Evolutionary conservation across 331 rosid species (phyloP), one percentile per base, ranked within the genome.

Genomic region (Acacia concinna): DNA sequence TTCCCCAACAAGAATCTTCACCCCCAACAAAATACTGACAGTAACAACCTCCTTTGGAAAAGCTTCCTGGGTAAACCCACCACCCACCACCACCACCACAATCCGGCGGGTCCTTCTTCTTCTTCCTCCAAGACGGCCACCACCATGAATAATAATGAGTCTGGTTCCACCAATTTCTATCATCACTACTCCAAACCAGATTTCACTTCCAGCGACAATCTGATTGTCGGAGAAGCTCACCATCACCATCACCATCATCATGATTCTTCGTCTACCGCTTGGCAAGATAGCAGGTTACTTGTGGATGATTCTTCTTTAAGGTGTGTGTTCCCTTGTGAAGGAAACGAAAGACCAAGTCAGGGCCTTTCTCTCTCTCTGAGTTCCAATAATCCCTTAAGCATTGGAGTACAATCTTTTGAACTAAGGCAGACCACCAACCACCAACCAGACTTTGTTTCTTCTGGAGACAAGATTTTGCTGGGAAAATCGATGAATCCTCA

Each of bases 311-410:
- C 94, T 77, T 85, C 92, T n/a, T 25, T 90, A 47, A 84, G 95
- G 63, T 90, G 95, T 76, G 90, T 89, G 12, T 87, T 91, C 51
- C 87, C 91, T 37, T 89, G 93, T 46, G 90, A 89, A 68, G 87
- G 90, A 41, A 87, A 89, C 56, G 96, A 91, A 84, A 84, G 90
- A 84, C 96, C 93, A 14, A 89, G 96, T 75, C 98, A 96, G 76
- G 98, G 99, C 12, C 98, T 96, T 71, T 96, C 99, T 12, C 96
- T 96, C 44, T 89, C 99, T 78, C 93, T 93, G 6, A 85, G 88
- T 44, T 93, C 99, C 20, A 77, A 60, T 75, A 88, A 91, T 51
- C 98, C 99, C 68, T 88, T 92, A 0, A 46, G 79, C 71, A 86
- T 95, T 79, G 96, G 90, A 0, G 74, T 95, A 63, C 98, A 91